Evolutionary conservation across 73 alveolate genomes (phyloP).

Genomic region (Paramecium pentaurelia): DNA sequence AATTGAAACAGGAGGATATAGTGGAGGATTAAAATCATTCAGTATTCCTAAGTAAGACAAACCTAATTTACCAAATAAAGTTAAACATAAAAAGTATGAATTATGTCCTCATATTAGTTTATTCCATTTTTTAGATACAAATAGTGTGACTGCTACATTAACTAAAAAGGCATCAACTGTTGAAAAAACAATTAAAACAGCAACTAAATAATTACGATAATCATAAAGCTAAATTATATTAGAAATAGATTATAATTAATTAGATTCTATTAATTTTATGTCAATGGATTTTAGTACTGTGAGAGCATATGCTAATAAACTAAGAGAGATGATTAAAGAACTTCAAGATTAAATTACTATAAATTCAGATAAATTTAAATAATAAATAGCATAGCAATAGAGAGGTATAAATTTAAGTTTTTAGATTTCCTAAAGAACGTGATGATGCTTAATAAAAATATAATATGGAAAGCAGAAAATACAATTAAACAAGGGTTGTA

Average conservation of each 20-base stretch:
- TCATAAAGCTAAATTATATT: neutral
- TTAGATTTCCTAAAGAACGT: neutral
- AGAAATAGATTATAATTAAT: neutral
- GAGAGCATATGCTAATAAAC: neutral
- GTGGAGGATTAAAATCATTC: constrained; percentile 30
- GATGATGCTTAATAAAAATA: neutral
- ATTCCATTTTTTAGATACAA: neutral
- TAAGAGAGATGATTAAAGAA: constrained; percentile 13
- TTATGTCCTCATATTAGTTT: neutral
- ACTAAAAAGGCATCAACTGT: neutral
- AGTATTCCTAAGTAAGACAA: constrained; percentile 35
- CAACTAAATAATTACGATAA: neutral
- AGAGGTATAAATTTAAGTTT: neutral
- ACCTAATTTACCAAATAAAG: neutral
- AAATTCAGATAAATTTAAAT: neutral
- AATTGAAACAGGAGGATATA: constrained; percentile 18
- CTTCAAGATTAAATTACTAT: neutral
- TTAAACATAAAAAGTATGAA: neutral
- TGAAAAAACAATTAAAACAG: constrained; percentile 15
- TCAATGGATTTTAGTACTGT: neutral
- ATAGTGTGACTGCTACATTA: neutral
- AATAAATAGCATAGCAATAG: neutral
- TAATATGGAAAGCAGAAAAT: constrained; percentile 36
- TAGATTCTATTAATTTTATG: neutral
- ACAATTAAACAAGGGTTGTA: neutral